Evolutionary conservation across 768 basidiomycete genomes (phyloP).

Genomic region (Boletus bicolor): DNA sequence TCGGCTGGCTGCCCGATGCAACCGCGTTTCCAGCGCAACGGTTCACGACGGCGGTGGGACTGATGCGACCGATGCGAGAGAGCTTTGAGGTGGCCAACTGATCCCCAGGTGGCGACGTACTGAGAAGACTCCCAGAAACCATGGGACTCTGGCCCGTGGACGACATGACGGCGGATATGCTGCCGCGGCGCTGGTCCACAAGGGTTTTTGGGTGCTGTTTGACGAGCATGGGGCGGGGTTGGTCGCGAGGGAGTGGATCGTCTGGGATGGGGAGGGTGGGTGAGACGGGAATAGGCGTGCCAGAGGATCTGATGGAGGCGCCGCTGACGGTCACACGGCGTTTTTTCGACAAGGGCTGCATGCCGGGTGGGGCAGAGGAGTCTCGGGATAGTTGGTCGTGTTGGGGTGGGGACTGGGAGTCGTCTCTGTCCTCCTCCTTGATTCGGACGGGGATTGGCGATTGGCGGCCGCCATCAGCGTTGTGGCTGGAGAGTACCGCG

Average conservation of each 20-base stretch:
- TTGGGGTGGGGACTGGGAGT: conserved; percentile 36
- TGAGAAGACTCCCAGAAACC: conserved; percentile 24
- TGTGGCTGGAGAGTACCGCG: conserved; percentile 22
- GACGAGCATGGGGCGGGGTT: conserved; percentile 49
- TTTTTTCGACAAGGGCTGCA: conserved; percentile 50
- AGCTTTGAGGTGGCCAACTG: conserved; percentile 30
- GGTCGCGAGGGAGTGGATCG: conserved; percentile 45
- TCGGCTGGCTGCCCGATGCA: conserved; percentile 25
- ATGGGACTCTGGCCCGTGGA: conserved; percentile 28
- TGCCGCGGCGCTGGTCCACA: conserved; percentile 67
- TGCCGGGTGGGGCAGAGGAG: conserved; percentile 37
- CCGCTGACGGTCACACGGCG: conserved; percentile 73
- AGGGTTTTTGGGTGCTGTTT: conserved; percentile 73
- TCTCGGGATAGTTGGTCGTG: conserved; percentile 14
- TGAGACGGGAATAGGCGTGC: conserved; percentile 56
- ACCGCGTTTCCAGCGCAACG: conserved; percentile 28
- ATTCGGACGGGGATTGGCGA: conserved; percentile 49
- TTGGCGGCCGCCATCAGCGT: conserved; percentile 33
- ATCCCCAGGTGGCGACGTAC: conserved; percentile 21
- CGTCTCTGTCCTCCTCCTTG: conserved; percentile 64
- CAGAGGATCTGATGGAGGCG: conserved; percentile 34
- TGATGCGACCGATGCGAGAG: conserved; percentile 35
- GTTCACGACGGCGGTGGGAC: conserved; percentile 31
- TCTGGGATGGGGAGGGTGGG: conserved; percentile 61
- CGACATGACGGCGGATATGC: conserved; percentile 41